Evolutionary conservation across 495 filamentous ascomycete species (phyloP).

Genomic region (Neurospora sp.): DNA sequence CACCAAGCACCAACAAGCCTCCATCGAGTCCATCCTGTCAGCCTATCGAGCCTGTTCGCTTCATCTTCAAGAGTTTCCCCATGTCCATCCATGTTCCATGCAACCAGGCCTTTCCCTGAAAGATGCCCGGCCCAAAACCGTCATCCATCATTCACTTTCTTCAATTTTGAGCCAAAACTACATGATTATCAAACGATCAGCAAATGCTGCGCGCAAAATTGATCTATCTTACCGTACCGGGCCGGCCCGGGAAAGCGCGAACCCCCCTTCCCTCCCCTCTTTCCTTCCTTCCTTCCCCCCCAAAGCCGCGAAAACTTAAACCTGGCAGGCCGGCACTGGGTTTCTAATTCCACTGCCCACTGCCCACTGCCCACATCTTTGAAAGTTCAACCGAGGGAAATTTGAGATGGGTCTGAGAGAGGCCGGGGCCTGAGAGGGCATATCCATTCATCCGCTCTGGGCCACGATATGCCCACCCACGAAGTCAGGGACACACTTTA

Average conservation of each 20-base stretch:
- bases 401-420: not conserved
- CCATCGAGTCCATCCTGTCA: not conserved
- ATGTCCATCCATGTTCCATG: not conserved
- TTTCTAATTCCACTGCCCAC: not conserved
- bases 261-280: not conserved
- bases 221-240: not conserved
- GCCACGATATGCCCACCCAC: not conserved
- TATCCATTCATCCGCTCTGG: not conserved
- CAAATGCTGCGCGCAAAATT: not conserved
- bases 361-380: not conserved
- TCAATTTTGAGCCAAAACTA: not conserved
- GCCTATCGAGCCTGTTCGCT: not conserved
- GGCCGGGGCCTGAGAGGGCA: not conserved
- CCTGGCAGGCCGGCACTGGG: not conserved
- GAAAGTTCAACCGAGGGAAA: not conserved
- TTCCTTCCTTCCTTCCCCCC: not conserved
- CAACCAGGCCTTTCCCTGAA: not conserved
- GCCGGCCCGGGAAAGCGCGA: not conserved
- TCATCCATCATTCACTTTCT: not conserved
- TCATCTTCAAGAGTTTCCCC: not conserved
- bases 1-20: not conserved
- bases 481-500: not conserved
- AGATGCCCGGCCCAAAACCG: not conserved
- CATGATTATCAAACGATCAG: not conserved
- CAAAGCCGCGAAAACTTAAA: not conserved